A percentile compares a stretch with the other conserved stretches of the same genome.
phyloP scores from a whole-genome alignment of 164 flowering plant genomes.

The Stephania cephalantha region DNA sequence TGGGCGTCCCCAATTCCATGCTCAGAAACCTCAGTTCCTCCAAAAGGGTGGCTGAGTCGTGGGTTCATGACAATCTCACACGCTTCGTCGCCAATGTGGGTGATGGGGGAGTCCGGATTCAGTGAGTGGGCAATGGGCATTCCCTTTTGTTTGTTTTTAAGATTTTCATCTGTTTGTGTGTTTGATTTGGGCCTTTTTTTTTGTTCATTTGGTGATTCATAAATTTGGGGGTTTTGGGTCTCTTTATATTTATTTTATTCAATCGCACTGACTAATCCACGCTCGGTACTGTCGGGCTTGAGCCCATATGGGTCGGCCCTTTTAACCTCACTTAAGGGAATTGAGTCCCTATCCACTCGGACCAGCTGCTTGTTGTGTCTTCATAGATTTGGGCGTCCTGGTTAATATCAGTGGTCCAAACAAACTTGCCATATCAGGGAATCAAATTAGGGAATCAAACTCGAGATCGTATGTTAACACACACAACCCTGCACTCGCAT shows the following conservation, averaged over 20 bases:
- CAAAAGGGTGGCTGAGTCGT: constrained; percentile 52
- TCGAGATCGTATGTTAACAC: too few species aligned
- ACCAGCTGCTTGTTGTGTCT: too few species aligned
- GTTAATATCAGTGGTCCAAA: too few species aligned
- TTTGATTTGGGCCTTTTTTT: background rate
- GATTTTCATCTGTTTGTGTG: background rate
- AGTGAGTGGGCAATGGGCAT: constrained; percentile 48
- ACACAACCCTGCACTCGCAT: too few species aligned
- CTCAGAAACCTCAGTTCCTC: constrained; percentile 62
- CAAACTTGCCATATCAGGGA: too few species aligned
- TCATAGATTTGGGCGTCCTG: too few species aligned
- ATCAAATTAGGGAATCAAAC: too few species aligned
- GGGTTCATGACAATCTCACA: constrained; percentile 92
- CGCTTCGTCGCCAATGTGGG: constrained; percentile 42
- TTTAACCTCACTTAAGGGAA: too few species aligned
- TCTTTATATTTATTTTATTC: background rate
- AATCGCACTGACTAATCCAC: too few species aligned
- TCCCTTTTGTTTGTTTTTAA: background rate
- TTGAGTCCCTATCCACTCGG: too few species aligned
- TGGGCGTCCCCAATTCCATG: constrained; percentile 75
- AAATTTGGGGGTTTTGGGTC: background rate
- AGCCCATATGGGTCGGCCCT: too few species aligned
- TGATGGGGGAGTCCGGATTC: constrained; percentile 38
- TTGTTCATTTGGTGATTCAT: background rate
- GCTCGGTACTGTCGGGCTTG: too few species aligned